Base-by-base conservation (phyloP, 2,329 filamentous ascomycete species). In the Raffaelea ambrosiae region DNA sequence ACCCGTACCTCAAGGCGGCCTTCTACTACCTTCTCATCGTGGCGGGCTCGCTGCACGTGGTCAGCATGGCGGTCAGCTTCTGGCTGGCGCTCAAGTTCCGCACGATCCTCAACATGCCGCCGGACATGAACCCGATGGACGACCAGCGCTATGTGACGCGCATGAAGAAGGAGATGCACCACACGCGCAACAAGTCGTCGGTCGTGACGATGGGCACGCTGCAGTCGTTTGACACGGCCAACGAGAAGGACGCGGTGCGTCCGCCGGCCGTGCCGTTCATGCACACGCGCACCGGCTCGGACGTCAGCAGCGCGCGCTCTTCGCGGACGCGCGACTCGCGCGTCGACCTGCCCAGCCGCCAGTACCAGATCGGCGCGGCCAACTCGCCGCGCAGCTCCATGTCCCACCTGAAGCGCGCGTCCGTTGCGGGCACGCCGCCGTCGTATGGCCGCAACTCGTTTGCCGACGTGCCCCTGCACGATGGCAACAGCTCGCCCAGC, bases 41-140 rank as follows among this genome's bases (percentile, higher is more conserved):
- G 8, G 74, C 81, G 9, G 83, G 76, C 13, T 79, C 75, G 1
- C 61, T 95, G 19, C 89, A 95, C 61, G 58, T 86, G 0, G 53
- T 88, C 10, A 87, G 87, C 2, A 65, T 93, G 2, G 64, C 71
- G 18, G 69, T 94, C 33, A 87, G 87, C 5, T 61, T 87, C 29
- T 96, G 85, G 67, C 72, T 97, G 22, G 80, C 81, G 16, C 62
- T 86, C 46, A 78, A 85, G 56, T 97, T 96, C 77, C 79, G 83
- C 38, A 84, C 86, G 59, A 96, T 97, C 58, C 74, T 82, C 5
- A 72, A 75, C 19, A 76, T 96, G 62, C 91, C 91, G 5, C 90
- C 91, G 0, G 91, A 97, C 60, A 88, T 95, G 86, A 97, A 97
- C 62, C 91, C 91, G 2, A 73, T 97, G 14, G 90, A 96, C 62